Conservation (phyloP, 2,329 filamentous ascomycete species). For the Rhytidhysteron rufulum region DNA sequence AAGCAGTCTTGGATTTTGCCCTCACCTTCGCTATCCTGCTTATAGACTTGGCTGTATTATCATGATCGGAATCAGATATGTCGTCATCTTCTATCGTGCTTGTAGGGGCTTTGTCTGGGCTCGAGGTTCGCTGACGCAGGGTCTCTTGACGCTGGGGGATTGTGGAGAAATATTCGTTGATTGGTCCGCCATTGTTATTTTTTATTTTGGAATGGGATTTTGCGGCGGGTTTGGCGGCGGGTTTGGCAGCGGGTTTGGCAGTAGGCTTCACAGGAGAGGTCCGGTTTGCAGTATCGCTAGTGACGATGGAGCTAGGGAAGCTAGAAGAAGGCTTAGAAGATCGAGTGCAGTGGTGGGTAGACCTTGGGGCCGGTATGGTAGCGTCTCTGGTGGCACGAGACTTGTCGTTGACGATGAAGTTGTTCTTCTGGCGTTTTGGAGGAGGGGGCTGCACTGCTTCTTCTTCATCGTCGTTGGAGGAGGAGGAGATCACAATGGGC, state of each 20-base stretch:
- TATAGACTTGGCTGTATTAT: too few relatives aligned
- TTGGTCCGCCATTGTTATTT: too few relatives aligned
- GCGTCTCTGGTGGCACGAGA: conserved; percentile 19
- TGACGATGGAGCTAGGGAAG: background rate
- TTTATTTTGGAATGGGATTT: too few relatives aligned
- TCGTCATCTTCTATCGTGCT: conserved; percentile 28
- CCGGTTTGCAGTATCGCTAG: background rate
- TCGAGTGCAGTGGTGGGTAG: conserved; percentile 17
- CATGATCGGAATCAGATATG: conserved; percentile 34
- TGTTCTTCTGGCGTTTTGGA: conserved; percentile 18
- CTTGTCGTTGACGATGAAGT: too few relatives aligned
- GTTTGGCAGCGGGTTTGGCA: conserved; percentile 31
- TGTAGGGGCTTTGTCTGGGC: conserved; percentile 31
- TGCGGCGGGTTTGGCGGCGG: conserved; percentile 32
- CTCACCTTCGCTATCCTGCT: conserved; percentile 6
- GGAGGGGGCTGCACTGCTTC: conserved; percentile 25
- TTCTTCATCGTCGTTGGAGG: conserved; percentile 30
- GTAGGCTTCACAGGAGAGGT: conserved; percentile 19
- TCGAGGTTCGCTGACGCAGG: conserved; percentile 37
- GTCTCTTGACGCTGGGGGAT: conserved; percentile 38
- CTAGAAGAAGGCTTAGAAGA: conserved; percentile 18
- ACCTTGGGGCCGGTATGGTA: conserved; percentile 9
- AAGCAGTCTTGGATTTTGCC: conserved; percentile 12
- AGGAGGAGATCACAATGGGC: conserved; percentile 32
- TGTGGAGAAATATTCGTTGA: conserved; percentile 48